phyloP scores from a whole-genome alignment of 768 basidiomycete genomes.

The Lactifluus volemus region DNA sequence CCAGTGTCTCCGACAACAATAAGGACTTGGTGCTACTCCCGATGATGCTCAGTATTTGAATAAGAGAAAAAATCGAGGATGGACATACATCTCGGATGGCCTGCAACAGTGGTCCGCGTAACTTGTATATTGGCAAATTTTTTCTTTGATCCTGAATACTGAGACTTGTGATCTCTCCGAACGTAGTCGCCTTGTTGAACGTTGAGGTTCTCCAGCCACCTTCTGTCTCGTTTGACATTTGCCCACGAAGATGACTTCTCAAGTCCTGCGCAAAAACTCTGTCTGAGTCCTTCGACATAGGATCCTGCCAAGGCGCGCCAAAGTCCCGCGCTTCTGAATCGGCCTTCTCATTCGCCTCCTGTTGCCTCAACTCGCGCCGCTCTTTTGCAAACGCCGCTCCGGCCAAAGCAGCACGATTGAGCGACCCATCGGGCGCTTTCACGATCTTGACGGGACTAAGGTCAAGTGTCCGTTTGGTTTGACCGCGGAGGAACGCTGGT shows the following conservation, averaged over 20 bases:
- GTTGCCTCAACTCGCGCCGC: slow-evolving; percentile 85
- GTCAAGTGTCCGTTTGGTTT: slow-evolving; percentile 92
- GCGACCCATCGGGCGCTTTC: slow-evolving; percentile 95
- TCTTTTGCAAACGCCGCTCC: slow-evolving; percentile 94
- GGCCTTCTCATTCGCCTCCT: slow-evolving; percentile 89
- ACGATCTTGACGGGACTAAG: slow-evolving; percentile 97
- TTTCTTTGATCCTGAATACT: slow-evolving; percentile 92
- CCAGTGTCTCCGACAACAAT: slow-evolving; percentile 99
- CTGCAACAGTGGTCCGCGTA: slow-evolving; percentile 80
- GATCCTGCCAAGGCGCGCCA: slow-evolving; percentile 94
- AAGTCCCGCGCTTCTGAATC: slow-evolving; percentile 94
- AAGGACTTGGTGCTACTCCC: slow-evolving; percentile 80
- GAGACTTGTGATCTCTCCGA: slow-evolving; percentile 83
- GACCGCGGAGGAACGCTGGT: slow-evolving; percentile 90
- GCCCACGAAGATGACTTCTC: slow-evolving; percentile 70
- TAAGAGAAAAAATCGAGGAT: not conserved
- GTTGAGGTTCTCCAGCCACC: slow-evolving; percentile 80
- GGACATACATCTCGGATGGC: slow-evolving; percentile 81
- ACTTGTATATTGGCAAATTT: slow-evolving; percentile 90
- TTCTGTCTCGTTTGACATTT: slow-evolving; percentile 74
- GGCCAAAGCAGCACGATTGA: slow-evolving; percentile 91
- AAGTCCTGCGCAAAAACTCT: slow-evolving; percentile 91
- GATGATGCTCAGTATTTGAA: slow-evolving; percentile 17
- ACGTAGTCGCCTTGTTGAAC: slow-evolving; percentile 94
- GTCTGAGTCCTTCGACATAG: slow-evolving; percentile 86